Base-by-base conservation (phyloP, 352 stramenopile species). In the Aphanomyces euteiches region DNA sequence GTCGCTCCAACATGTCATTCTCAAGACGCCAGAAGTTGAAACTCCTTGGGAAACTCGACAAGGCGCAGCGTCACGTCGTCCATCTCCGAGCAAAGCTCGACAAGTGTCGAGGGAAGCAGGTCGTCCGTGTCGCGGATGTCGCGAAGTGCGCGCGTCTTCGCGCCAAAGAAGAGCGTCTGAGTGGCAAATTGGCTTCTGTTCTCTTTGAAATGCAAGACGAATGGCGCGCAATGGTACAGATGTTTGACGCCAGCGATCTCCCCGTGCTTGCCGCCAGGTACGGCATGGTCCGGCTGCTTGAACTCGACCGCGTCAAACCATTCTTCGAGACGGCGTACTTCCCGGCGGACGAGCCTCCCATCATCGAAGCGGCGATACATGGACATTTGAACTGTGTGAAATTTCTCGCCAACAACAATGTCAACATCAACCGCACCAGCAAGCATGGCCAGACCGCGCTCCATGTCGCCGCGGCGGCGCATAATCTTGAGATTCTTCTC, bases 401-500 rank as follows among this genome's bases (percentile, higher is more conserved):
- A 8, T 15, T 48, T 48, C 43, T 75, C 47, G 78, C 94, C 21
- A 65, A 92, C 0, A 66, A 66, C 4, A 81, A 84, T 21, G 86
- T 80, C 15, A 75, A 93, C 66, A 74, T 75, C 38, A 90, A 90
- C 37, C 76, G 71, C 19, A 72, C 81, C 21, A 87, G 93, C 65
- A 45, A 74, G 10, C 78, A 85, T 41, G 86, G 88, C 56, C 79
- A 78, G 39, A 89, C 84, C 60, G 81, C 87, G 50, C 74, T 96
- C 13, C 64, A 63, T 45, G 77, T 92, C 36, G 88, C 86, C 10
- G 79, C 80, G 39, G 60, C 68, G 54, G 73, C 78, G 37, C 82
- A 85, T 40, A 87, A 90, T 75, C 82, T 75, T 43, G 85, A 92
- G 38, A 73, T 93, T 59, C 79, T 96, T 67, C 77, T 75, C 10